Evolutionary conservation across 441 rosid species (phyloP), one percentile per base, ranked within the genome.

Genomic region (Omphalea diandra): DNA sequence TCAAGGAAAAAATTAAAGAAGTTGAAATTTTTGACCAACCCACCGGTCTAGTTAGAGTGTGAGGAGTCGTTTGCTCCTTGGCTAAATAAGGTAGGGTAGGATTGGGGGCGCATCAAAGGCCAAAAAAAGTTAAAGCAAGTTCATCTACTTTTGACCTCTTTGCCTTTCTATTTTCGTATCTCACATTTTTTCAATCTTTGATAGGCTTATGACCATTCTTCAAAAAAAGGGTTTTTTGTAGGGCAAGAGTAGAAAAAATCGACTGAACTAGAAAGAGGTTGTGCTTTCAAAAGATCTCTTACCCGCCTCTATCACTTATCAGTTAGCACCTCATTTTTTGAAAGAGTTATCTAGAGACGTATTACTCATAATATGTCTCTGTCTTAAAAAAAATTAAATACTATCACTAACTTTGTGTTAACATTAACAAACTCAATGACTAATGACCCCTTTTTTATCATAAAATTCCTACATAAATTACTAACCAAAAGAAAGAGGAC

Each of bases 401-500:
- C 60, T n/a, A 58, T 70, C 54, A 31, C 36, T 20, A 36, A 50
- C 55, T 67, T 67, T 53, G 63, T 65, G n/a, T n/a, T n/a, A 18
- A 47, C 2, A 66, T 53, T 63, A 63, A 63, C 65, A 74, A 56
- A 22, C 8, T 33, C 17, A 55, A 59, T 73, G 80, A 41, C 40
- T 61, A 61, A 60, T 54, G 59, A 43, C 6, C 66, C 59, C n/a
- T 54, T 50, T 71, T 29, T 32, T 58, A 18, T 64, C 44, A 59
- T 59, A 54, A 63, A 46, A 9, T n/a, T 24, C 70, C 72, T 68
- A 59, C 27, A 49, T 43, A 68, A 64, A 71, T 60, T 69, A 74
- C 81, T 71, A 71, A 44, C 49, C 62, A 33, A 33, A 41, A n/a
- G 67, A 22, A 75, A 77, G 43, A 75, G 49, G 83, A 78, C 88